Percentiles rank a stretch among this genome's conserved stretches.
phyloP scores from a whole-genome alignment of 495 filamentous ascomycete species.

The Aspergillus nidulans region DNA sequence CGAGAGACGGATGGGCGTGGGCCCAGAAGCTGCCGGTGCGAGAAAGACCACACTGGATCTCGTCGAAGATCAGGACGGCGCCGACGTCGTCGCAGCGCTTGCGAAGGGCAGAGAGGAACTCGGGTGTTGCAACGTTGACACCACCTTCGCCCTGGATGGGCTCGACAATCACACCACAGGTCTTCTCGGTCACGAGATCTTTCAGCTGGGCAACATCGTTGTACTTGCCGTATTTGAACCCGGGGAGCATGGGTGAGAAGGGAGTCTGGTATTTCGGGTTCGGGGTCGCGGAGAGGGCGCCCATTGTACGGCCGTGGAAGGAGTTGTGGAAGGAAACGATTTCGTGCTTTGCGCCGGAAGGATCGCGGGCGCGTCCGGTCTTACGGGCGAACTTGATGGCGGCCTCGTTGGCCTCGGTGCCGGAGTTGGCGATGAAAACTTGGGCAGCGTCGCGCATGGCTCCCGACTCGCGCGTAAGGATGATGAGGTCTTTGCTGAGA shows the following conservation, averaged over 20 bases:
- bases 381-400: constrained; percentile 96
- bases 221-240: constrained; percentile 80
- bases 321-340: constrained; percentile 83
- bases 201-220: constrained; percentile 72
- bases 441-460: constrained; percentile 75
- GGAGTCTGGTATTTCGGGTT: constrained; percentile 97
- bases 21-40: constrained; percentile 90
- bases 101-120: constrained; percentile 75
- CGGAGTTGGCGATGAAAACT: constrained; percentile 92
- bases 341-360: constrained; percentile 71
- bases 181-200: constrained; percentile 71
- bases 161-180: constrained; percentile 94
- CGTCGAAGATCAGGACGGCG: constrained; percentile 87
- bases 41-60: constrained; percentile 91
- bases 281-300: constrained; percentile 84
- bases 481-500: constrained; percentile 79
- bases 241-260: constrained; percentile 91
- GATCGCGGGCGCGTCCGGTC: constrained; percentile 67
- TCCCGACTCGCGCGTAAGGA: constrained; percentile 67
- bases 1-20: constrained; percentile 60
- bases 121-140: constrained; percentile 73
- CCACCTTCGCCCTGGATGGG: constrained; percentile 98
- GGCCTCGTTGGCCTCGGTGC: constrained; percentile 93
- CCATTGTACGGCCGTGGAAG: constrained; percentile 98
- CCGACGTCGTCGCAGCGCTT: constrained; percentile 80